A percentile compares a stretch with the other conserved stretches of the same genome.
phyloP scores from a whole-genome alignment of 768 basidiomycete genomes.

The Agrocybe pediades region DNA sequence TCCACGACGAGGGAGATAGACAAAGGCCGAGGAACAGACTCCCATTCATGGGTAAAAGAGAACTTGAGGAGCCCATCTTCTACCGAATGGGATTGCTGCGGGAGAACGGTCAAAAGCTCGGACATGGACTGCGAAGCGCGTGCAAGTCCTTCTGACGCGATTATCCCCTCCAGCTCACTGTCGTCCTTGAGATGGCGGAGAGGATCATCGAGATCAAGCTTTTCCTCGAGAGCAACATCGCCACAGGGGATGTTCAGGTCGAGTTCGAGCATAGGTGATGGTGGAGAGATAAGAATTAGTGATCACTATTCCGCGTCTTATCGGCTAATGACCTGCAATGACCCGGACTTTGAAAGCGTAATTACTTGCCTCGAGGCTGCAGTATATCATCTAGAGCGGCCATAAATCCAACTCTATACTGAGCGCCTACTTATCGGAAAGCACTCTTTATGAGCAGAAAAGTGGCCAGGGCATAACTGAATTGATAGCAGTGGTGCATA shows the following conservation, averaged over 20 bases:
- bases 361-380: background rate
- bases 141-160: conserved; percentile 24
- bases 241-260: conserved; percentile 14
- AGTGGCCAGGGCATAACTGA: too few species aligned
- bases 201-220: conserved; percentile 56
- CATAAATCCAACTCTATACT: background rate
- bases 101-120: conserved; percentile 43
- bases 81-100: conserved; percentile 54
- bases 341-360: background rate
- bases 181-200: conserved; percentile 59
- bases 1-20: conserved; percentile 64
- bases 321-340: background rate
- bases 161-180: conserved; percentile 31
- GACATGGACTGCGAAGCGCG: conserved; percentile 26
- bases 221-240: conserved; percentile 51
- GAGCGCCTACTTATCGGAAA: conserved; percentile 8
- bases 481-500: too few species aligned
- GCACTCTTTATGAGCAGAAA: too few species aligned
- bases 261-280: conserved; percentile 17
- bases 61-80: conserved; percentile 49
- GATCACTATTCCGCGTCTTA: background rate
- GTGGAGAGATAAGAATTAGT: conserved; percentile 8
- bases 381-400: background rate
- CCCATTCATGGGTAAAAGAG: conserved; percentile 32
- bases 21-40: conserved; percentile 29